Base-by-base conservation (phyloP, 192 early-diverging fungal species). In the Coemansia guatemalensis region DNA sequence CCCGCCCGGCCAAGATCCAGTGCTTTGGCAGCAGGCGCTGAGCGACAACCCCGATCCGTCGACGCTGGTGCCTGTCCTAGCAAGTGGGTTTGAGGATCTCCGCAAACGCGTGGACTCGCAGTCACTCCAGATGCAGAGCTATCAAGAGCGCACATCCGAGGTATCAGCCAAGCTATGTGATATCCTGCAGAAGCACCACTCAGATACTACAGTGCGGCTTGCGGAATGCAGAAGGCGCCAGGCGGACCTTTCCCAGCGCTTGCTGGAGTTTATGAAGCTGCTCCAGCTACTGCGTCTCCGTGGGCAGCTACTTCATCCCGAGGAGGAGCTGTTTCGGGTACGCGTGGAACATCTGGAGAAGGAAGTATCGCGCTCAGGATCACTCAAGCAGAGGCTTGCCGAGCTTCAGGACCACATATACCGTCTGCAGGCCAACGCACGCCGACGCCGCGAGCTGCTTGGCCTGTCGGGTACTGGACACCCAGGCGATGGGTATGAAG, bases 21-120 rank as follows among this genome's bases (percentile, higher is more conserved):
- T 74, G 17, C 74, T 93, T 39, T 98, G 91, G 84, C 80, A 91
- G 52, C 90, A 95, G 67, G 96, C 96, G 5, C 76, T 89, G 48
- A 60, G 71, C 53, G 88, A 95, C 60, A 96, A 95, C 52, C 96
- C 96, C 0, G 95, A 98, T 68, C 88, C 85, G 21, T 81, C 86
- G 22, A 92, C 91, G 49, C 86, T 95, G 84, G 95, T 98, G 1
- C 96, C 96, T 9, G 94, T 92, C 11, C 69, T 95, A 6, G 95
- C 93, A 3, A 84, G 89, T 60, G 94, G 95, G 20, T 98, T 97
- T 59, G 91, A 88, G 5, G 95, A 95, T 57, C 71, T 98, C 14
- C 86, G 93, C 51, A 94, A 93, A 80, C 85, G 96, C 12, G 87
- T 92, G 48, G 87, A 87, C 23, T 75, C 85, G 51, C 95, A 97